Percentiles rank a stretch among this genome's conserved stretches.
These are phyloP conservation scores for Ustulina deusta DNA, from an alignment of 2,329 filamentous ascomycete genomes.

Conservation along the genomic window DNA sequence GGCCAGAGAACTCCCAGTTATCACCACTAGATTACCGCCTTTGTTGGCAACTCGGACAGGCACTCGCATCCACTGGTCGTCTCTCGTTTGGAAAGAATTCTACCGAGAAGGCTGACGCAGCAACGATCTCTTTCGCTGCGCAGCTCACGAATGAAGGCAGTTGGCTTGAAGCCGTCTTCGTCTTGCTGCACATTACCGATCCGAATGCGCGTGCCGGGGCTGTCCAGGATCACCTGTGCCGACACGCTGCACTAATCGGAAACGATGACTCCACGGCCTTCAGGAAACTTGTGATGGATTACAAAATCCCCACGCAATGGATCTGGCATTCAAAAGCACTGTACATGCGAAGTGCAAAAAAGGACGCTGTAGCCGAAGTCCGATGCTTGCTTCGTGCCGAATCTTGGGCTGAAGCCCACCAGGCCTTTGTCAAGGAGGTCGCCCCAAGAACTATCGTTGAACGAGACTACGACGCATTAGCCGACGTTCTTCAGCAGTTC, in stretches of 20 bases:
- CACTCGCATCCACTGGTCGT: constrained; percentile 65
- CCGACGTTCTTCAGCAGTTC: constrained; percentile 78
- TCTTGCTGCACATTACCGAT: constrained; percentile 79
- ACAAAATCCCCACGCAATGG: constrained; percentile 81
- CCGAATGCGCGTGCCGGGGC: constrained; percentile 71
- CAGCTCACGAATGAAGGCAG: constrained; percentile 73
- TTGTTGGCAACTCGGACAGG: constrained; percentile 85
- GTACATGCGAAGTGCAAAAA: constrained; percentile 78
- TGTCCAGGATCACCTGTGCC: constrained; percentile 79
- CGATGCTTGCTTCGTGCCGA: constrained; percentile 82
- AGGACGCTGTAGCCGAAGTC: constrained; percentile 78
- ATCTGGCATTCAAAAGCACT: constrained; percentile 89
- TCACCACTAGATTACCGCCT: constrained; percentile 81
- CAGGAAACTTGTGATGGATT: constrained; percentile 69
- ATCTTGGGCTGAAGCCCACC: constrained; percentile 84
- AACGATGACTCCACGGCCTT: constrained; percentile 68
- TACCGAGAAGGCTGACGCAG: constrained; percentile 72
- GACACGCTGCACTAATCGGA: constrained; percentile 76
- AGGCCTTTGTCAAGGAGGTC: constrained; percentile 82
- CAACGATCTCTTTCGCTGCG: constrained; percentile 73
- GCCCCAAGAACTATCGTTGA: constrained; percentile 86
- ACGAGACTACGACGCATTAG: constrained; percentile 78
- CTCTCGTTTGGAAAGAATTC: constrained; percentile 66
- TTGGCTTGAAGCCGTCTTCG: constrained; percentile 79
- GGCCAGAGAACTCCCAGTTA: constrained; percentile 80